Percentiles rank a stretch among this genome's conserved stretches.
Evolutionary conservation across 1,139 yeast species (phyloP).

Genomic region (Maudiozyma humilis): DNA sequence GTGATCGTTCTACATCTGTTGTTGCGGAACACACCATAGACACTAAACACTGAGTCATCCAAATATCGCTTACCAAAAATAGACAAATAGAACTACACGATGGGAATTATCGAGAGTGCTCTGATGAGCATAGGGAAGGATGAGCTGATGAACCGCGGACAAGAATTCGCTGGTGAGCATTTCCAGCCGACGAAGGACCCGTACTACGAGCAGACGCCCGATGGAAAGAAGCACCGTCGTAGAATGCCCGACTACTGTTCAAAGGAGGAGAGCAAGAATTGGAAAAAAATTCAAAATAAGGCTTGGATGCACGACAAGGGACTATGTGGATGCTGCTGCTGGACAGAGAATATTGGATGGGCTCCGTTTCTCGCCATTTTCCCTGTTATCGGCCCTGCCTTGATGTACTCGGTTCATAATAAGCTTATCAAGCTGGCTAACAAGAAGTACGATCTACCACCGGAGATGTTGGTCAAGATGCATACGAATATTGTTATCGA

Average conservation of each 20-base stretch:
- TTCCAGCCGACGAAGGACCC: slow-evolving; percentile 46
- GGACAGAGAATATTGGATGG: slow-evolving; percentile 67
- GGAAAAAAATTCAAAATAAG: slow-evolving; percentile 62
- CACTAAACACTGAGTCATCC: too few species aligned
- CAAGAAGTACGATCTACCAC: slow-evolving; percentile 50
- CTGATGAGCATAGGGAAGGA: slow-evolving; percentile 17
- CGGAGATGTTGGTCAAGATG: slow-evolving; percentile 52
- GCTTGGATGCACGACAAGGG: slow-evolving; percentile 88
- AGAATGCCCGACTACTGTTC: slow-evolving; percentile 44
- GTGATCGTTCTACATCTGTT: too few species aligned
- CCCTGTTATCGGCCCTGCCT: slow-evolving; percentile 73
- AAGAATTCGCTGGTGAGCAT: slow-evolving; percentile 25
- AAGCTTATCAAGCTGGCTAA: slow-evolving; percentile 55
- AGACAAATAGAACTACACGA: too few species aligned
- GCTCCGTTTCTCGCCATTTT: slow-evolving; percentile 60
- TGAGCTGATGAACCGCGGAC: slow-evolving; percentile 20
- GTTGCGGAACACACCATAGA: too few species aligned
- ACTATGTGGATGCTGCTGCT: slow-evolving; percentile 65
- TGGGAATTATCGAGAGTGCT: slow-evolving; percentile 10
- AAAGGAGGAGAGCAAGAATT: slow-evolving; percentile 54
- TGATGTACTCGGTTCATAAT: slow-evolving; percentile 72
- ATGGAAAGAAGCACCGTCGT: slow-evolving; percentile 39
- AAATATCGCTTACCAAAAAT: too few species aligned
- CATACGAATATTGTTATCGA: slow-evolving; percentile 69
- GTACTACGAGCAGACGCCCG: slow-evolving; percentile 39